Evolutionary conservation across 768 basidiomycete genomes (phyloP).

Genomic region (Suillus cothurnatus): DNA sequence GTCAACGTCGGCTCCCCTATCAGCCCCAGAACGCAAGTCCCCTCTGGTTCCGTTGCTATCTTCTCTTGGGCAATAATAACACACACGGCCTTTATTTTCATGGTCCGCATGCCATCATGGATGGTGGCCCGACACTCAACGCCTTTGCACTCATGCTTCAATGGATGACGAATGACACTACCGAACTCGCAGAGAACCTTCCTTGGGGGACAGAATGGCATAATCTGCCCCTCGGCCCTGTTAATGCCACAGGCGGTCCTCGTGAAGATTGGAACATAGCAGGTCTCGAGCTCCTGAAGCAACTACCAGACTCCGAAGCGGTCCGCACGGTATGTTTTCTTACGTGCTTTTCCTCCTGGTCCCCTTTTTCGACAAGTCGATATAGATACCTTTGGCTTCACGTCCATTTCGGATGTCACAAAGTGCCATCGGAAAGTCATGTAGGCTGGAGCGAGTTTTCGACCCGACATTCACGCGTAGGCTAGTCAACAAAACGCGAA

Average conservation of each 20-base stretch:
- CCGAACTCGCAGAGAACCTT: slow-evolving; percentile 1
- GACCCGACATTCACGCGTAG: slow-evolving; percentile 13
- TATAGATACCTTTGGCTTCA: background rate
- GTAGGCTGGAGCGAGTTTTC: slow-evolving; percentile 12
- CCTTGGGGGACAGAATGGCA: slow-evolving; percentile 25
- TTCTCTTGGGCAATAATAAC: slow-evolving; percentile 15
- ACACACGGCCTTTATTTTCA: slow-evolving; percentile 28
- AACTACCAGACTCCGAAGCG: slow-evolving; percentile 10
- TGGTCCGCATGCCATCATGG: slow-evolving; percentile 23
- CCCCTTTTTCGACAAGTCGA: background rate
- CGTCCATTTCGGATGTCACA: slow-evolving; percentile 15
- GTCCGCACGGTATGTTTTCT: slow-evolving; percentile 14
- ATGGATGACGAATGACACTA: slow-evolving; percentile 14
- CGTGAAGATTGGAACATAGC: slow-evolving; percentile 19
- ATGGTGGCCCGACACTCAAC: slow-evolving; percentile 23
- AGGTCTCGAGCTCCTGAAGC: slow-evolving; percentile 19
- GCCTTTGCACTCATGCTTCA: slow-evolving; percentile 23
- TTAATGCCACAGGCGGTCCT: slow-evolving; percentile 26
- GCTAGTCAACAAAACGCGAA: slow-evolving; percentile 15
- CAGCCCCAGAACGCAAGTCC: slow-evolving; percentile 2
- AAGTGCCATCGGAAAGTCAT: slow-evolving; percentile 10
- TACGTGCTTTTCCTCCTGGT: background rate
- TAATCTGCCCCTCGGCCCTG: slow-evolving; percentile 28
- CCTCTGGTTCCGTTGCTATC: slow-evolving; percentile 15
- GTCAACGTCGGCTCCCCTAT: slow-evolving; percentile 19